These are phyloP conservation scores for Dacryopinax primogenitus DNA, from an alignment of 768 basidiomycete genomes.

Conservation along the genomic window DNA sequence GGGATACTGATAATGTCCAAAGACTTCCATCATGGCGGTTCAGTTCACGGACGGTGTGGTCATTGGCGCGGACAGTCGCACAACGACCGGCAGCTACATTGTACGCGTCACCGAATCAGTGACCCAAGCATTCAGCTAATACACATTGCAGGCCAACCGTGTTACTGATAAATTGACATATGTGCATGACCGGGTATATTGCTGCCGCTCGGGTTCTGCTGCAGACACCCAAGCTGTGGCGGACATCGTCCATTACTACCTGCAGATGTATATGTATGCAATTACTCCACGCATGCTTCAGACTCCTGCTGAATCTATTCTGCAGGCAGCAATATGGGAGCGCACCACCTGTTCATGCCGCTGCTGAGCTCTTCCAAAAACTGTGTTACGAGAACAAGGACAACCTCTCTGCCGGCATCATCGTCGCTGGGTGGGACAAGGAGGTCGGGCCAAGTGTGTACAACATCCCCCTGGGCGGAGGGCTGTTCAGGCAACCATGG, in stretches of 20 bases:
- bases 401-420: constrained; percentile 76
- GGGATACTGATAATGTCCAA: constrained; percentile 10
- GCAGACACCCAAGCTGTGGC: constrained; percentile 97
- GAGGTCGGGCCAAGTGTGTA: constrained; percentile 84
- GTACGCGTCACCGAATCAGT: constrained; percentile 34
- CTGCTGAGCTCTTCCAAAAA: constrained; percentile 72
- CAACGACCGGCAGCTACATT: constrained; percentile 93
- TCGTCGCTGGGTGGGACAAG: constrained; percentile 96
- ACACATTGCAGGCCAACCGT: constrained; percentile 66
- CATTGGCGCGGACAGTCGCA: constrained; percentile 93
- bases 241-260: constrained; percentile 71
- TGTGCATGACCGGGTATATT: constrained; percentile 96
- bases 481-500: constrained; percentile 95
- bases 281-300: not conserved
- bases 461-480: constrained; percentile 93
- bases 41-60: constrained; percentile 92
- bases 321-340: constrained; percentile 44
- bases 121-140: not conserved
- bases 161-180: constrained; percentile 97
- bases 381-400: constrained; percentile 94
- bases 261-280: constrained; percentile 57
- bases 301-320: not conserved
- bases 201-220: constrained; percentile 95
- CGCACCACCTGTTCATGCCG: constrained; percentile 65
- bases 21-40: constrained; percentile 99